A percentile compares a stretch with the other conserved stretches of the same genome.
phyloP scores from a whole-genome alignment of 106 monocot species.

The Hemerocallis citrina region DNA sequence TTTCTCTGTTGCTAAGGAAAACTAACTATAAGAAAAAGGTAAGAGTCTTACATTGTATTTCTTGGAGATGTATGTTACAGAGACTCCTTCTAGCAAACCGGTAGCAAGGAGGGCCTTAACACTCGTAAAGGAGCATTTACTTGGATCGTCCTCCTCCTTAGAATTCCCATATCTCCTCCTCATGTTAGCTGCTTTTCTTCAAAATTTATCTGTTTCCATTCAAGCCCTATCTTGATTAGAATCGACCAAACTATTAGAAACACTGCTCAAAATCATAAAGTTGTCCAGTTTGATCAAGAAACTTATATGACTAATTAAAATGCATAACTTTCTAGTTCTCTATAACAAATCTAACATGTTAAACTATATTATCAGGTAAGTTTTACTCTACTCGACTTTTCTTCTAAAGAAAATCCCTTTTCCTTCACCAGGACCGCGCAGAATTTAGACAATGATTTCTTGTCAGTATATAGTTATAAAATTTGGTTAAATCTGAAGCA shows the following conservation, averaged over 20 bases:
- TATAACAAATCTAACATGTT: no score
- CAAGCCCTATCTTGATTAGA: neutral
- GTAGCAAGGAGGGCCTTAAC: constrained; percentile 14
- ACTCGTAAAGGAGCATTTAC: neutral
- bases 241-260: neutral
- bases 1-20: neutral
- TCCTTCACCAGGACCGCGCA: no score
- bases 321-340: no score
- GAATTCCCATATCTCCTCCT: neutral
- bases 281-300: neutral
- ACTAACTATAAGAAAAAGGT: neutral
- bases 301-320: no score
- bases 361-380: no score
- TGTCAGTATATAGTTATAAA: no score
- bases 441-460: no score
- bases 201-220: neutral
- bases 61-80: constrained; percentile 21
- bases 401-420: no score
- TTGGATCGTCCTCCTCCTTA: neutral
- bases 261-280: neutral
- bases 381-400: no score
- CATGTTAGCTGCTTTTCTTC: neutral
- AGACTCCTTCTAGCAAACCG: constrained; percentile 18
- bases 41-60: constrained; percentile 11
- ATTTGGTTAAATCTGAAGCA: no score